Evolutionary conservation across 1,284 basidiomycete species (phyloP), one percentile per base, ranked within the genome.

Genomic region (Mixia osmundae): DNA sequence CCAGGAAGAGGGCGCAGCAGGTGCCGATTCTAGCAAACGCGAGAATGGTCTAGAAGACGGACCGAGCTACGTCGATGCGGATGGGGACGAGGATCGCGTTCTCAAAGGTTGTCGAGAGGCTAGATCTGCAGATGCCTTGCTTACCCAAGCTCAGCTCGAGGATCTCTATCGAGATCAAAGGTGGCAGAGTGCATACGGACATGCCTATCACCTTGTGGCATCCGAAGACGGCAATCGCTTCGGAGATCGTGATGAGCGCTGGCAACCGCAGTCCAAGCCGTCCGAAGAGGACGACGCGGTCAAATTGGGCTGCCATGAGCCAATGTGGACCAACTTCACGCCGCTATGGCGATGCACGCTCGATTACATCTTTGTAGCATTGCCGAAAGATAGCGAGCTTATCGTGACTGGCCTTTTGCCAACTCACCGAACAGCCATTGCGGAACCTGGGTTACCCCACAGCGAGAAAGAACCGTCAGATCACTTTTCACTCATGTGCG

Each of bases 41-140:
- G 47, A 45, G 6, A 54, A 61, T 10, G 47, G 47, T 7, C 40
- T 46, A 18, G 40, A 40, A 8, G 45, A 44, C 3, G 44, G 45
- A 2, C 46, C 48, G 11, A 40, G 39, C 8, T 45, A 46, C 34
- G 36, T 43, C 18, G 29, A 37, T 36, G 36, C 50, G 37, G 12
- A 36, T 20, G 11, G 40, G 46, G 74, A 77, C 52, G 69, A 73
- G 11, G 76, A 79, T 50, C 62, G 60, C 39, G 61, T 71, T 27
- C 78, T 85, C 50, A 75, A 69, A 37, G 76, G 76, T 49, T 75
- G 82, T 14, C 68, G 87, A 26, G 48, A 53, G 5, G 68, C 76
- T 3, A 55, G 43, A 2, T 52, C 59, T 0, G 54, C 57, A 0
- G 87, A 95, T 49, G 79, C 77, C 2, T 64, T 95, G 10, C 61